These are phyloP conservation scores for Buxus sempervirens DNA, from an alignment of 164 flowering plant genomes.

Conservation along the genomic window DNA sequence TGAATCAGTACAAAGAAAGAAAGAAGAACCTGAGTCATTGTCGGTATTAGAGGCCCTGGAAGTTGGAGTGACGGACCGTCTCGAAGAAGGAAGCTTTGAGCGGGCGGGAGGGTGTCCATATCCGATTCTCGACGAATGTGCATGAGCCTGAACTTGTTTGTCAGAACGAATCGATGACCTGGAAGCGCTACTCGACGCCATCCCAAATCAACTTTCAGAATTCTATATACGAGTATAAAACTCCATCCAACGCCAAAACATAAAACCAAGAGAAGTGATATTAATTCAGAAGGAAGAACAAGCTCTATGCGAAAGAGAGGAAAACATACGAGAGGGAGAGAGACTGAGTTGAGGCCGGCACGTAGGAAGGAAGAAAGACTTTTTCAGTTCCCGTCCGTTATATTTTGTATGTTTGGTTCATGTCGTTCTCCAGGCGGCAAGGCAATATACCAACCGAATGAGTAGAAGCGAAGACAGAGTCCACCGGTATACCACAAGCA, in stretches of 20 bases:
- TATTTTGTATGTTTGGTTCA: too few species aligned
- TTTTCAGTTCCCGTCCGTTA: too few species aligned
- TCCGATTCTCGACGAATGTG: slow-evolving; percentile 9
- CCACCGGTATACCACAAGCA: too few species aligned
- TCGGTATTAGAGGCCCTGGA: slow-evolving; percentile 15
- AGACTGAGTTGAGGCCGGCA: slow-evolving; percentile 20
- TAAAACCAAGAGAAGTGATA: background rate
- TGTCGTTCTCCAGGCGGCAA: too few species aligned
- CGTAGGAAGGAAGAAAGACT: slow-evolving; percentile 1
- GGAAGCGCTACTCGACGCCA: slow-evolving; percentile 18
- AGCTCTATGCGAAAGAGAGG: background rate
- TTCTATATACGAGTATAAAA: too few species aligned
- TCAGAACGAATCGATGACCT: slow-evolving; percentile 14
- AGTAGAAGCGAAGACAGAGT: too few species aligned
- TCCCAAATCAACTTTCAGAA: background rate
- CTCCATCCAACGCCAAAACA: background rate
- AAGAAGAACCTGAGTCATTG: slow-evolving; percentile 32
- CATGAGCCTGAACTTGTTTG: slow-evolving; percentile 5
- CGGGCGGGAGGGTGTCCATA: slow-evolving; percentile 14
- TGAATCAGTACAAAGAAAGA: too few species aligned
- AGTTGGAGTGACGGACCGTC: slow-evolving; percentile 38
- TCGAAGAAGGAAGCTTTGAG: slow-evolving; percentile 21
- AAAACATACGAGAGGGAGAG: background rate
- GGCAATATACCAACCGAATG: too few species aligned
- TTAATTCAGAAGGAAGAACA: too few species aligned